Percentiles rank a stretch among this genome's conserved stretches.
phyloP scores from a whole-genome alignment of 345 rosid genomes.

The Geranium rotundifolium region DNA sequence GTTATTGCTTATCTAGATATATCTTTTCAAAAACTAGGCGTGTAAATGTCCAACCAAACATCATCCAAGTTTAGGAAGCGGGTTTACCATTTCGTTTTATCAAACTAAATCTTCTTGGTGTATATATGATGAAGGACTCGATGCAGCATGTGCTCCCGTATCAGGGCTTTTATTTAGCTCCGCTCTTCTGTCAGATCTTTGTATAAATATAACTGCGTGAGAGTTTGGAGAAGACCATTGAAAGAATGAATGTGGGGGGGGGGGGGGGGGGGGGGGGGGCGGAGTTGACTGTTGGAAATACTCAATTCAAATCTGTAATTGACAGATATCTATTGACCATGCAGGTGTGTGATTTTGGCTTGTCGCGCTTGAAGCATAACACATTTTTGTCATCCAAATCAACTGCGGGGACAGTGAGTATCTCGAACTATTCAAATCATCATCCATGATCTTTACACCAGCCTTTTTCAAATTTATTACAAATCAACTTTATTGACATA shows the following conservation, averaged over 20 bases:
- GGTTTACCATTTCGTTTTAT: neutral
- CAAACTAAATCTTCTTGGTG: neutral
- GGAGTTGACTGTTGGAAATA: neutral
- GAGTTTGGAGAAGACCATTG: neutral
- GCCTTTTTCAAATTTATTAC: neutral
- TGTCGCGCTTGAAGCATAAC: slow-evolving; percentile 95
- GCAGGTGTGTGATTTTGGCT: slow-evolving; percentile 95
- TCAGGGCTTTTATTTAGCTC: no score
- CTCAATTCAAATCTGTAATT: neutral
- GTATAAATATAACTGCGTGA: no score
- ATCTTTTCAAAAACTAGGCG: no score
- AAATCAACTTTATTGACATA: neutral
- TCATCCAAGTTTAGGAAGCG: neutral
- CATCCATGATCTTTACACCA: neutral
- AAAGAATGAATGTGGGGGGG: neutral
- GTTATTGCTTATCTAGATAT: neutral
- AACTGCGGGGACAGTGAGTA: slow-evolving; percentile 96
- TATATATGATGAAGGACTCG: neutral
- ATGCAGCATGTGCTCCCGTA: neutral
- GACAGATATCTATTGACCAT: slow-evolving; percentile 9
- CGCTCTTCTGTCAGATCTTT: no score
- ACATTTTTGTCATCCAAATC: slow-evolving; percentile 97
- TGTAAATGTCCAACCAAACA: no score
- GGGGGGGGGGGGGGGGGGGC: neutral
- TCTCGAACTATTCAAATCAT: neutral